phyloP scores from a whole-genome alignment of 257 asterid genomes.

The Nicotiana knightiana region DNA sequence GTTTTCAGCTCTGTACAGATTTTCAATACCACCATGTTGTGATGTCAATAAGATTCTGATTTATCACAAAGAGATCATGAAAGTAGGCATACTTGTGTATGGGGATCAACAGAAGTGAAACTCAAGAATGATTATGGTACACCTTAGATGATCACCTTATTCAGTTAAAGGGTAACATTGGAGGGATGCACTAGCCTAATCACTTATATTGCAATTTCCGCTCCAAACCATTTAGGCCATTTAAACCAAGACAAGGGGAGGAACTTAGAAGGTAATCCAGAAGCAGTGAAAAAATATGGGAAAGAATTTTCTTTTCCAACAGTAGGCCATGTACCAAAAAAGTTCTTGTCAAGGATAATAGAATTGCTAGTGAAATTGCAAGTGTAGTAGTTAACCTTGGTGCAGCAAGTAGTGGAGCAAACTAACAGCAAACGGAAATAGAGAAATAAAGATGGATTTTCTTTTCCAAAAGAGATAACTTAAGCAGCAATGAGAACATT shows the following conservation, averaged over 20 bases:
- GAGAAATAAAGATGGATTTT: background rate
- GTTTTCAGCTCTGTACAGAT: background rate
- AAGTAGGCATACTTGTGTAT: background rate
- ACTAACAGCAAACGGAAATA: background rate
- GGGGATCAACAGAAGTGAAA: background rate
- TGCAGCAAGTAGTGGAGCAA: background rate
- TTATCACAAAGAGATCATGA: background rate
- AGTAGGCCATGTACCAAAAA: background rate
- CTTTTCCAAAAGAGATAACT: background rate
- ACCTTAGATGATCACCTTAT: background rate
- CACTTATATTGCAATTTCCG: background rate
- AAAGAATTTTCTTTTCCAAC: background rate
- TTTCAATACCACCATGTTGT: background rate
- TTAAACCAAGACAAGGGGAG: background rate
- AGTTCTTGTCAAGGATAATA: background rate
- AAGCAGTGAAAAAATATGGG: background rate
- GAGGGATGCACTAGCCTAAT: background rate
- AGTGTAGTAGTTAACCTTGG: background rate
- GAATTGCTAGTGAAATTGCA: background rate
- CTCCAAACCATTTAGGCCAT: background rate
- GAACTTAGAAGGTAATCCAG: background rate
- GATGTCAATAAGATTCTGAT: background rate
- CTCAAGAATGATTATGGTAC: background rate
- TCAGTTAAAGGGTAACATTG: slow-evolving; percentile 3
- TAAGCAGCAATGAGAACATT: background rate